Evolutionary conservation across 306 rosid genomes (phyloP).

Genomic region (Mimosa pudica): DNA sequence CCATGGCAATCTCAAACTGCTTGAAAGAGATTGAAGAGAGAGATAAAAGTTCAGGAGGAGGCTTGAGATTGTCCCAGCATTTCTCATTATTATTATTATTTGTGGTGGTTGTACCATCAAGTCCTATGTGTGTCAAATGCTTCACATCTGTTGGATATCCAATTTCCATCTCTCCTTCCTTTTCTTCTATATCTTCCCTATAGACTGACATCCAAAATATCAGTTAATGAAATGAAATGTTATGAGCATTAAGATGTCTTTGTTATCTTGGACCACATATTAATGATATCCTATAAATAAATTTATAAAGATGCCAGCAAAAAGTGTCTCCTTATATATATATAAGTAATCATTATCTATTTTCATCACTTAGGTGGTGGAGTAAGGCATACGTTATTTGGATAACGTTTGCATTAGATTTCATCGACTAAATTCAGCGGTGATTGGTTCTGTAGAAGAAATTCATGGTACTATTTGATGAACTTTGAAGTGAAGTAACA

Average conservation of each 20-base stretch:
- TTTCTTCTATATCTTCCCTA: conserved; percentile 51
- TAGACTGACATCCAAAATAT: conserved; percentile 44
- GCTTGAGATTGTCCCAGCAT: conserved; percentile 58
- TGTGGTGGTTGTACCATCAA: conserved; percentile 81
- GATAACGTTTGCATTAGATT: not conserved
- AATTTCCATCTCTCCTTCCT: conserved; percentile 74
- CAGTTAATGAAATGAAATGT: not conserved
- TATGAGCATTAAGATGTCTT: not conserved
- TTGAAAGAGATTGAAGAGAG: conserved; percentile 78
- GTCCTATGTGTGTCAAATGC: conserved; percentile 91
- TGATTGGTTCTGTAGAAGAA: not conserved
- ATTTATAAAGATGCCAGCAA: not conserved
- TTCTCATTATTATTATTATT: conserved; percentile 28
- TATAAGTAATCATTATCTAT: not conserved
- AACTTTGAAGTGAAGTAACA: not conserved
- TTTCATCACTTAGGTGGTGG: not conserved
- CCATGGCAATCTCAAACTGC: conserved; percentile 85
- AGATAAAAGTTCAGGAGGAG: conserved; percentile 63
- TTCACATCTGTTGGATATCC: conserved; percentile 93
- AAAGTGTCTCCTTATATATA: not conserved
- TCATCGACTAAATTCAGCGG: not conserved
- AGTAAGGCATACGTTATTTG: not conserved
- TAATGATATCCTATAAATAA: not conserved
- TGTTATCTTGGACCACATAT: not conserved
- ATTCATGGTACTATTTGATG: not conserved